Base-by-base conservation (phyloP, 177 flowering plant genomes). In the Tripterygium wilfordii region DNA sequence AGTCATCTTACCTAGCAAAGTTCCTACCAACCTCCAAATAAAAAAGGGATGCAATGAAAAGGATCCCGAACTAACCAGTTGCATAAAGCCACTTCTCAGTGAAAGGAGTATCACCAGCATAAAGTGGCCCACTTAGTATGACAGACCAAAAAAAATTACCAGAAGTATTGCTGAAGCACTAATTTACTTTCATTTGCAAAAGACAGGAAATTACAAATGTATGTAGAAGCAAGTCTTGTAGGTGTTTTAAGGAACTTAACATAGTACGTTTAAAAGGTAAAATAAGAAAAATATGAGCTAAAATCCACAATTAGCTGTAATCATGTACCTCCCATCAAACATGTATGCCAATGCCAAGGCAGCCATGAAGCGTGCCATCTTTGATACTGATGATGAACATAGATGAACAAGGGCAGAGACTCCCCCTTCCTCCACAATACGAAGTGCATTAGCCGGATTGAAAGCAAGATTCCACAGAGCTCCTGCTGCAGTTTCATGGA, bases 391-490 rank as follows among this genome's bases (percentile, higher is more conserved):
- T n/a, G 91, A 63, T 45, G 83, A 71, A 63, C 96, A 90, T 32
- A 90, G 83, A 63, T 85, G 75, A 40, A 80, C 82, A 22, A 90
- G 85, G 28, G 85, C 85, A 1, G 85, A 77, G 46, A 87, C 96
- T 23, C 97, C 97, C 18, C 84, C 91, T 67, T 79, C 91, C 53
- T 90, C 96, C 58, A 87, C 94, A 54, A 90, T 87, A 29, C 85
- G 88, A n/a, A 82, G 75, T 51, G 96, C 96, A 79, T 90, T 90
- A 24, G 88, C 83, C 22, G 96, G 82, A 57, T 87, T 87, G 40
- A 87, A 90, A 48, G 96, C 96, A 64, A 90, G 88, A 65, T 90
- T 90, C 97, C 96, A 90, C 35, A 90, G 85, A 43, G 97, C 97
- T 39, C 97, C 97, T 12, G 96, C 97, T 38, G 97, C 97, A 48